Base-by-base conservation (phyloP, 495 filamentous ascomycete species). In the Xylaria scruposa region DNA sequence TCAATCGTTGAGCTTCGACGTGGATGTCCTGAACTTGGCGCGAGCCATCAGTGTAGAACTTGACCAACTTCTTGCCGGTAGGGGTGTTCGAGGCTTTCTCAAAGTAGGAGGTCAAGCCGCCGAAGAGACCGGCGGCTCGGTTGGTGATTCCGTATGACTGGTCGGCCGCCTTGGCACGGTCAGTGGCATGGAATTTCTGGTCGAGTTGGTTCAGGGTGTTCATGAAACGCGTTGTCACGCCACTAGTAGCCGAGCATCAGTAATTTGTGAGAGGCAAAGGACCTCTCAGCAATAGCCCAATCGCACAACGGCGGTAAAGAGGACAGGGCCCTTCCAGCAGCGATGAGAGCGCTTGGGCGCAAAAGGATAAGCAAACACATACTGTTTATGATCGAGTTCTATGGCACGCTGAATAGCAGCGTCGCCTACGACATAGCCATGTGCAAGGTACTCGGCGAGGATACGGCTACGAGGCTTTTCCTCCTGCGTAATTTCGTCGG, bases 381-480 rank as follows among this genome's bases (percentile, higher is more conserved):
- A 71, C 70, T 98, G 95, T 85, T 96, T 94, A 76, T 93, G 86
- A 83, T 99, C 96, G 46, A 98, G 88, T 6, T 90, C 87, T 77
- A 99, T 94, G 68, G 93, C 97, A 73, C 86, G 88, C 79, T 97
- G 90, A 61, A 98, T 87, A 4, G 92, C 92, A n/a, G 84, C 85
- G 80, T 99, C 96, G 66, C 92, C 93, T 74, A 99, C 83, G 24
- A 88, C 86, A 81, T 99, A 99, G 73, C 96, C 96, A 75, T 97
- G 93, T 5, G 95, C 95, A 36, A 99, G 90, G 80, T 97, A 97
- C 84, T 99, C 96, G 72, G 96, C 96, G 33, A 98, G 73, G 77
- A 99, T 97, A 76, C 97, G 94, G 24, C 91, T 88, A 77, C 93
- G 91, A 0, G 96, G 96, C 85, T 98, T 98, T 82, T 97, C 94